Evolutionary conservation across 192 early-diverging fungal species (phyloP), one percentile per base, ranked within the genome.

Genomic region (Funneliformis mosseae): DNA sequence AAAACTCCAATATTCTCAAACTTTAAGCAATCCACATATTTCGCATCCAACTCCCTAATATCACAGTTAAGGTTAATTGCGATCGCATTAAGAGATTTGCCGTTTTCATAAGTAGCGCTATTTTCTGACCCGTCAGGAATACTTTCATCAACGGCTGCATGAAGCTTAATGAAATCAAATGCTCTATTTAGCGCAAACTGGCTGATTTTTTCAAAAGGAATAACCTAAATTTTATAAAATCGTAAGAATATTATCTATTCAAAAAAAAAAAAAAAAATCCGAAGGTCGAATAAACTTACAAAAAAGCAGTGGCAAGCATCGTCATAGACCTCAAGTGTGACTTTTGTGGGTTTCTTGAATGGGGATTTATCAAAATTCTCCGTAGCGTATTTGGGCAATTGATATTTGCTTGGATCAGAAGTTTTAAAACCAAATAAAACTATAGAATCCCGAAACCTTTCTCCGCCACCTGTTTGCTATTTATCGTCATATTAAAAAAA

Each of bases 401-500:
- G 18, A 33, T 23, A 41, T 6, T 66, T 74, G 5, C 69, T 41
- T 25, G 67, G 27, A 18, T 78, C 46, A 1, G 84, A 71, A 59
- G 83, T 84, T 64, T 85, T 82, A 69, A 81, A 71, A 28, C 80
- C 81, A 74, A 84, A 81, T 25, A 84, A 83, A 66, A 89, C 82
- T 21, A 84, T 60, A 64, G 87, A 86, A 73, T 89, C 86, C n/a
- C 85, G 74, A 18, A 89, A 42, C 73, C 85, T 68, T 60, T 89
- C 88, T 5, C 83, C 83, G 16, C 81, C 76, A 23, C 88, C 88
- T 1, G 81, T 70, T 81, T 87, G 86, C 85, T 86, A 76, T 25
- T n/a, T 39, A 8, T 2, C 8, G 14, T 21, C 1, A 39, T 62
- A 27, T 33, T n/a, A n/a, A n/a, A n/a, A n/a, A 33, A 33, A 33